Evolutionary conservation across 1,284 basidiomycete genomes (phyloP).

Genomic region (Naganishia sp.): DNA sequence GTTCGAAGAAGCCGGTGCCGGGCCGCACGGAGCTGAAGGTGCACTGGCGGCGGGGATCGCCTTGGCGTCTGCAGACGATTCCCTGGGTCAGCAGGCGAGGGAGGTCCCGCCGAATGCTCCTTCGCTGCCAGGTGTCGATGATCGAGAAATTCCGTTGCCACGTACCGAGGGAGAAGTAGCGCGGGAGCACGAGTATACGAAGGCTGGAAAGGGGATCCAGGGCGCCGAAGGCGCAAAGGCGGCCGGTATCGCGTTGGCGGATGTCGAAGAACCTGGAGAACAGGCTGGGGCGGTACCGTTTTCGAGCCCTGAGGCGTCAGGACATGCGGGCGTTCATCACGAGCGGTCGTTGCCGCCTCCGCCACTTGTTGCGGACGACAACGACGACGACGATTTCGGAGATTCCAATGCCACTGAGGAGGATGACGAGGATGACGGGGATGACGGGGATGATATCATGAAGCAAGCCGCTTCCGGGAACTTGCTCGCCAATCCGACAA

Average conservation of each 20-base stretch:
- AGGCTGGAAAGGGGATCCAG: conserved; percentile 38
- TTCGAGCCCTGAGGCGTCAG: not conserved
- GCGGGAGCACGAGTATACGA: conserved; percentile 38
- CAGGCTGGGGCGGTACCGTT: conserved; percentile 24
- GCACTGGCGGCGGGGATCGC: conserved; percentile 50
- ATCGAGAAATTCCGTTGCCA: conserved; percentile 43
- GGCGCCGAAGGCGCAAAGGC: conserved; percentile 47
- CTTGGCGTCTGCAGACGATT: conserved; percentile 31
- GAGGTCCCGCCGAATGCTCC: conserved; percentile 4
- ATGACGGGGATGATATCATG: conserved; percentile 37
- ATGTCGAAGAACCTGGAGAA: conserved; percentile 15
- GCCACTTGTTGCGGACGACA: conserved; percentile 27
- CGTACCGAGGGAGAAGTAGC: conserved; percentile 39
- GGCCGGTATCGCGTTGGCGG: conserved; percentile 48
- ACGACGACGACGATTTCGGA: conserved; percentile 26
- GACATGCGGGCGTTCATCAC: conserved; percentile 1
- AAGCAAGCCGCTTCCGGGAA: conserved; percentile 1
- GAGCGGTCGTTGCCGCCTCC: conserved; percentile 28
- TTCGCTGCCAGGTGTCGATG: conserved; percentile 34
- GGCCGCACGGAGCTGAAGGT: conserved; percentile 43
- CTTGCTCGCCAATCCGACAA: conserved; percentile 10
- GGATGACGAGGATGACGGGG: conserved; percentile 36
- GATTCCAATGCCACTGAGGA: conserved; percentile 37
- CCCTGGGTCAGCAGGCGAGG: conserved; percentile 26
- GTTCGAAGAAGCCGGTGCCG: conserved; percentile 41